phyloP scores from a whole-genome alignment of 108 stramenopile species.

The Fistulifera pelliculosa region DNA sequence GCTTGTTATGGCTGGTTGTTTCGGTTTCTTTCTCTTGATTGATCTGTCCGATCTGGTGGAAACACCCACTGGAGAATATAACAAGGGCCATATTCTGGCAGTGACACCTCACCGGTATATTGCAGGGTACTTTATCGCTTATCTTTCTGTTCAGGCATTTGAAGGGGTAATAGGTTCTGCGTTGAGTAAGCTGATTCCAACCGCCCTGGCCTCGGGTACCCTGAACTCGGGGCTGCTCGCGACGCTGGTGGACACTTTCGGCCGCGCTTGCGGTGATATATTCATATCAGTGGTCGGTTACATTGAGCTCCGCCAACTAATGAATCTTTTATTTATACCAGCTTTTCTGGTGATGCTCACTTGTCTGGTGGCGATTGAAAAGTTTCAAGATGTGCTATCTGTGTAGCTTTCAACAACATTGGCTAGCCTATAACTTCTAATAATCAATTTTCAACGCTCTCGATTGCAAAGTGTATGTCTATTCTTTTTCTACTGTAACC shows the following conservation, averaged over 20 bases:
- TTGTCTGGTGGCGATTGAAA: constrained; percentile 41
- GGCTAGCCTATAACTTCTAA: no score
- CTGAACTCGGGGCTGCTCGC: constrained; percentile 75
- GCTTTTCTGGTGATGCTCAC: constrained; percentile 38
- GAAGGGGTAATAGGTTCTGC: constrained; percentile 80
- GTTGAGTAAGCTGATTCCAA: constrained; percentile 79
- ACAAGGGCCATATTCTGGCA: constrained; percentile 34
- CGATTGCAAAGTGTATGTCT: constrained; percentile 8
- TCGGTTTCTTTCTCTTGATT: constrained; percentile 50
- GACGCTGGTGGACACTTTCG: constrained; percentile 37
- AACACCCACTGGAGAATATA: constrained; percentile 31
- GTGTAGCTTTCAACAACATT: constrained; percentile 16
- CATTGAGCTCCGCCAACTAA: constrained; percentile 44
- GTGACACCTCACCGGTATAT: constrained; percentile 49
- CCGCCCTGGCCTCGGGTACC: constrained; percentile 78
- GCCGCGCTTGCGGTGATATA: constrained; percentile 57
- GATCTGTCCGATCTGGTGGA: constrained; percentile 50
- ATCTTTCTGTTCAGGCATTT: constrained; percentile 54
- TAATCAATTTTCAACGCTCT: constrained; percentile 1
- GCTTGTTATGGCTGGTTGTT: constrained; percentile 30
- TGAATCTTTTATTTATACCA: constrained; percentile 62
- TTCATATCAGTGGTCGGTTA: constrained; percentile 54
- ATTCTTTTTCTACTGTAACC: constrained; percentile 11
- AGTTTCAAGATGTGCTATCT: constrained; percentile 46
- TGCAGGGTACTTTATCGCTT: constrained; percentile 52